Conservation (phyloP, 2,329 filamentous ascomycete genomes). For the Fusarium nodosum region DNA sequence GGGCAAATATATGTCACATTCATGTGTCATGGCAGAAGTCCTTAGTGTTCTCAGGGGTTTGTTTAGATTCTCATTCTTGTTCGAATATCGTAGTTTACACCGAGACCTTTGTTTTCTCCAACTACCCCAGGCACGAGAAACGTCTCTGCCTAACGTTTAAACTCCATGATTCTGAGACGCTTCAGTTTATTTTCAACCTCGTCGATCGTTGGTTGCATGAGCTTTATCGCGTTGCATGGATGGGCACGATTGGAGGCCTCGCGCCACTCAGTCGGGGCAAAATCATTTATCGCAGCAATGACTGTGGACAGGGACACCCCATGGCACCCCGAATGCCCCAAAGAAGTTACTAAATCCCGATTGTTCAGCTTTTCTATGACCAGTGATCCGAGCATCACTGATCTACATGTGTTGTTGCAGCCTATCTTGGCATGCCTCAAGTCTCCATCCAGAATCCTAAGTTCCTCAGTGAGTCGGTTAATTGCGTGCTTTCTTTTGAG, state of each 20-base stretch:
- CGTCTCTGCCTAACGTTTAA: not conserved
- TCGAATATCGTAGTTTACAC: too few relatives aligned
- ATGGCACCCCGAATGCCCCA: not conserved
- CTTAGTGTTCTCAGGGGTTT: not conserved
- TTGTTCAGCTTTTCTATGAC: not conserved
- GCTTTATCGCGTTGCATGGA: not conserved
- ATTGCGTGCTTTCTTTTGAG: not conserved
- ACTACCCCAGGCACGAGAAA: not conserved
- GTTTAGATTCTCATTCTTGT: not conserved
- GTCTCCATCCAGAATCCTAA: not conserved
- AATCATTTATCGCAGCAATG: not conserved
- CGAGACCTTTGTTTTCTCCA: not conserved
- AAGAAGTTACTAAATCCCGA: not conserved
- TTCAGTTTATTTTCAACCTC: accelerated
- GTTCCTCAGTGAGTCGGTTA: not conserved
- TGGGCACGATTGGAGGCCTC: not conserved
- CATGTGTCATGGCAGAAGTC: not conserved
- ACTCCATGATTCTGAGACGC: not conserved
- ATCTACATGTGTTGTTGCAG: not conserved
- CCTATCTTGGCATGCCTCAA: not conserved
- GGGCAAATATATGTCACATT: too few relatives aligned
- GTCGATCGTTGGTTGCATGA: not conserved
- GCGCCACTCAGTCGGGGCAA: not conserved
- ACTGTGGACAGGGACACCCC: not conserved
- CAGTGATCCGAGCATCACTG: not conserved